These are phyloP conservation scores for Fusarium staphyleae DNA, from an alignment of 2,329 filamentous ascomycete genomes.

Conservation along the genomic window DNA sequence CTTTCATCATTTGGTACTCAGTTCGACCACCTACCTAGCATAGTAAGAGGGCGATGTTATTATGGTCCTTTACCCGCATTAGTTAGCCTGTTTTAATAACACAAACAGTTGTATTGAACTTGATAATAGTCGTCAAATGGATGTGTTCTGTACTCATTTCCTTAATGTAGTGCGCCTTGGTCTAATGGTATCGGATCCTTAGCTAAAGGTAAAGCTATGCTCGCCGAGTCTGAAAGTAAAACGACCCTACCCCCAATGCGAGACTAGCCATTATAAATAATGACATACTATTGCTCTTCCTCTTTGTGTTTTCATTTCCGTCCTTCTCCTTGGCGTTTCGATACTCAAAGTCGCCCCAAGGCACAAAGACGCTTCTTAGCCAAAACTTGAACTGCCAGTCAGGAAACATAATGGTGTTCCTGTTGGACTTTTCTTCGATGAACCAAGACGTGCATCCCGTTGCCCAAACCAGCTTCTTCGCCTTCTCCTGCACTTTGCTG, in stretches of 20 bases:
- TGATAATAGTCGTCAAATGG: too few species aligned
- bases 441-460: conserved; percentile 61
- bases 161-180: too few species aligned
- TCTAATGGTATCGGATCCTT: too few species aligned
- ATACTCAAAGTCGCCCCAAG: conserved; percentile 47
- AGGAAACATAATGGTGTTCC: conserved; percentile 61
- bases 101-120: background rate
- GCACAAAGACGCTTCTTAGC: conserved; percentile 55
- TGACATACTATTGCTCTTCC: rapidly evolving
- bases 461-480: conserved; percentile 55
- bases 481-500: conserved; percentile 49
- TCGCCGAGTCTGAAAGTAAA: background rate
- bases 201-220: too few species aligned
- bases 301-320: rapidly evolving
- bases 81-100: conserved; percentile 10
- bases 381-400: conserved; percentile 59
- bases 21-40: background rate
- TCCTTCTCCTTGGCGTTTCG: background rate
- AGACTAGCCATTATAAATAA: background rate
- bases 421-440: conserved; percentile 53
- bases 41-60: background rate
- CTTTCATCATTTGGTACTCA: background rate
- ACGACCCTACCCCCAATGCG: background rate
- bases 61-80: conserved; percentile 9
- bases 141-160: too few species aligned